phyloP scores from a whole-genome alignment of 2,329 filamentous ascomycete species.

The Berkeleyomyces rouxiae region DNA sequence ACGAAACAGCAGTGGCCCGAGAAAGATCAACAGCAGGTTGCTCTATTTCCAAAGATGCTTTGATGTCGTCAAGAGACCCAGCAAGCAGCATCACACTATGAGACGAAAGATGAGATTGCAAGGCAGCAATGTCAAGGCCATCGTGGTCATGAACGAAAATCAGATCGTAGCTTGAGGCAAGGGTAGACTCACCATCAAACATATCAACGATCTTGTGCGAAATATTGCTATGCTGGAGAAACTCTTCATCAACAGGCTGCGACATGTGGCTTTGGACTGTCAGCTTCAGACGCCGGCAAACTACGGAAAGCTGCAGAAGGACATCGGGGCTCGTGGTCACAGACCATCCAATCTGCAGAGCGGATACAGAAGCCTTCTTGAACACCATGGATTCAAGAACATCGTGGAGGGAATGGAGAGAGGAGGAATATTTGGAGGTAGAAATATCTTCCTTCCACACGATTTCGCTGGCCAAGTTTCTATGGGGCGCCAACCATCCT shows the following conservation, averaged over 20 bases:
- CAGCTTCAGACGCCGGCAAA: neutral
- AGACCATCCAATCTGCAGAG: constrained; percentile 24
- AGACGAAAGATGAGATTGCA: neutral
- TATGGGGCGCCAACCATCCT: constrained; percentile 31
- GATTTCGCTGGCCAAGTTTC: constrained; percentile 32
- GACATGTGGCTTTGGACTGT: neutral
- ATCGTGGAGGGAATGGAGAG: constrained; percentile 14
- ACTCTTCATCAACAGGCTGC: neutral
- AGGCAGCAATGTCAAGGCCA: constrained; percentile 3
- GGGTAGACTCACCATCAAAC: neutral
- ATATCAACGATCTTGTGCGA: constrained; percentile 1
- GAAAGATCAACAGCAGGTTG: constrained; percentile 1
- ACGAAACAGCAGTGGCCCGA: neutral
- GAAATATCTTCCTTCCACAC: constrained; percentile 28
- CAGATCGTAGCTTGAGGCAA: constrained; percentile 4
- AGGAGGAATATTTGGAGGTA: constrained; percentile 13
- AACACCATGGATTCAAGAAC: constrained; percentile 23
- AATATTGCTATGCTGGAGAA: neutral
- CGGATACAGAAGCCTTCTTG: constrained; percentile 23
- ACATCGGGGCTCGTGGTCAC: neutral
- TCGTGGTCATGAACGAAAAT: constrained; percentile 1
- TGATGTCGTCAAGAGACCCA: neutral
- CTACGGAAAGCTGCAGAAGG: neutral
- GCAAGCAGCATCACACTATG: constrained; percentile 8
- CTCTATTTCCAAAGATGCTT: neutral